Conservation (phyloP, 306 rosid genomes). For the Quercus suber region DNA sequence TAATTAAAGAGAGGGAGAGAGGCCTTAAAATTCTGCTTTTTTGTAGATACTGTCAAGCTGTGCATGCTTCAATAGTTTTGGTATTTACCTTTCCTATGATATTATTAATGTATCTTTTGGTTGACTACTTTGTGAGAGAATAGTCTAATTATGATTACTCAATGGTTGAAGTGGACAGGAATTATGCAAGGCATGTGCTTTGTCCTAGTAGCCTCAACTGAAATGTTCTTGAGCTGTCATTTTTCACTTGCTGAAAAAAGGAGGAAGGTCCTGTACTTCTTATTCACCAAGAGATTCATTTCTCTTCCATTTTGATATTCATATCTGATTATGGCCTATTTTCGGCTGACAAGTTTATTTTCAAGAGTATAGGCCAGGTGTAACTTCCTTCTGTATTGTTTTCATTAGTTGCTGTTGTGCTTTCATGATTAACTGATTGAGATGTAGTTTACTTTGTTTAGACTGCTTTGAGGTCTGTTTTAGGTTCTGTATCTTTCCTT, state of each 20-base stretch:
- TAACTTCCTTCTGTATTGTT: too few species aligned
- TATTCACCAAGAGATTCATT: too few species aligned
- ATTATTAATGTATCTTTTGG: background rate
- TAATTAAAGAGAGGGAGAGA: background rate
- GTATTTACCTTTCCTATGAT: background rate
- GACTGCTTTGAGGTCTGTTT: background rate
- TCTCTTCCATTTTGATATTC: too few species aligned
- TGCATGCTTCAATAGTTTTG: conserved; percentile 1
- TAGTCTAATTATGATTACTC: background rate
- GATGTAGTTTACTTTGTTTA: too few species aligned
- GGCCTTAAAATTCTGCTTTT: background rate
- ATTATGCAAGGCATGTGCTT: background rate
- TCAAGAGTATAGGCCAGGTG: too few species aligned
- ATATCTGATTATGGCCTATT: too few species aligned
- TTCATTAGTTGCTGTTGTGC: too few species aligned
- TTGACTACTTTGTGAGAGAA: background rate
- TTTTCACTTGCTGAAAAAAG: background rate
- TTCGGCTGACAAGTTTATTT: too few species aligned
- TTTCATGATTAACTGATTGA: too few species aligned
- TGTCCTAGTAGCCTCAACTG: too few species aligned
- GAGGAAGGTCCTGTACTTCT: too few species aligned
- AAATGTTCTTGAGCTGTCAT: background rate
- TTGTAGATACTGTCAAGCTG: background rate
- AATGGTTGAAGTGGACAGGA: background rate
- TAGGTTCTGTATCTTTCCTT: background rate